These are phyloP conservation scores for Pseudogymnoascus sp. DNA, from an alignment of 2,329 filamentous ascomycete species.

Conservation along the genomic window DNA sequence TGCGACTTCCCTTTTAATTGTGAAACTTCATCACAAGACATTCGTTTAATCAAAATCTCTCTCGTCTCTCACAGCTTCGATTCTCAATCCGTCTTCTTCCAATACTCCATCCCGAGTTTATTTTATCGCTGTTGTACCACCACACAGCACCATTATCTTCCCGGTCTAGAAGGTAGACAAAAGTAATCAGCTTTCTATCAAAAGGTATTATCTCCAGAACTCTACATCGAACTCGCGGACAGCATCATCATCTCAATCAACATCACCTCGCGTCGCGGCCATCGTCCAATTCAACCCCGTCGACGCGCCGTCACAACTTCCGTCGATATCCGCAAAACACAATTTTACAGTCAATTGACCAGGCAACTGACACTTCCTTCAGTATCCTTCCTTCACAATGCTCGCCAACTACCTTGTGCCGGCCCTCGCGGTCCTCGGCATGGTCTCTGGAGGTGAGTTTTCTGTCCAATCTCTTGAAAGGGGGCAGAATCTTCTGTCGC, in stretches of 20 bases:
- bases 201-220: background rate
- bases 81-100: background rate
- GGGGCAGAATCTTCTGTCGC: background rate
- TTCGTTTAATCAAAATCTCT: background rate
- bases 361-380: constrained; percentile 18
- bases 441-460: constrained; percentile 32
- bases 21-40: background rate
- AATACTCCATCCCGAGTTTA: background rate
- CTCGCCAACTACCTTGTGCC: constrained; percentile 39
- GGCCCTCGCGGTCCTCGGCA: constrained; percentile 38
- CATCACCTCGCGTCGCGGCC: background rate
- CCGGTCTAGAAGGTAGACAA: background rate
- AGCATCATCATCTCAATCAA: background rate
- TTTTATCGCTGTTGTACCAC: background rate
- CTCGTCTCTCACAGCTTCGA: background rate
- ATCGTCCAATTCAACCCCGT: background rate
- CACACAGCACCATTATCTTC: background rate
- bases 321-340: background rate
- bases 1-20: background rate
- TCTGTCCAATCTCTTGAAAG: background rate
- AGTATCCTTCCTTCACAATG: constrained; percentile 35
- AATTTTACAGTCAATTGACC: constrained; percentile 6
- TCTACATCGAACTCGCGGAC: background rate
- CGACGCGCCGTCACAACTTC: constrained; percentile 4
- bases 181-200: constrained; percentile 8